phyloP scores from a whole-genome alignment of 2,329 filamentous ascomycete genomes.

The Cylindrodendrum hubeiense region DNA sequence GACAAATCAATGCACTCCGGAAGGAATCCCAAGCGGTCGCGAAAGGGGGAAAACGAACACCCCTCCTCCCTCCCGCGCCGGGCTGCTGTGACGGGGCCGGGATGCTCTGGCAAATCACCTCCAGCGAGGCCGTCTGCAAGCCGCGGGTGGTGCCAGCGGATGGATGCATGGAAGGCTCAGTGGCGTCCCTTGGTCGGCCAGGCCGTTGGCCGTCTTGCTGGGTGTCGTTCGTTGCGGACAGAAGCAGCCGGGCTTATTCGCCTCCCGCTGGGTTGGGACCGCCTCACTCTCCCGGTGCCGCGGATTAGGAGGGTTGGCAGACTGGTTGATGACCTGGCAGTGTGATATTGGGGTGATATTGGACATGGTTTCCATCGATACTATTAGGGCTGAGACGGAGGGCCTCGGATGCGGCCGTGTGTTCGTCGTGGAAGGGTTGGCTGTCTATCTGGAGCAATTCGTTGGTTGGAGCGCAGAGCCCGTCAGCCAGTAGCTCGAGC shows the following conservation, averaged over 20 bases:
- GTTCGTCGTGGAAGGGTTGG: slow-evolving; percentile 18
- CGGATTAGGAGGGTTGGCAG: slow-evolving; percentile 17
- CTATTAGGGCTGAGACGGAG: slow-evolving; percentile 27
- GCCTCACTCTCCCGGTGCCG: slow-evolving; percentile 19
- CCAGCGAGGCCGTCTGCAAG: slow-evolving; percentile 31
- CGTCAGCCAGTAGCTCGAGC: not conserved
- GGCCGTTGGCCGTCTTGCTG: slow-evolving; percentile 8
- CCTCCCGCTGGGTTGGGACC: not conserved
- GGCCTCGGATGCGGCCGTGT: slow-evolving; percentile 37
- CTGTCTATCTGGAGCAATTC: not conserved
- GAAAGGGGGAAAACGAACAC: not conserved
- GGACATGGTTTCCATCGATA: not conserved
- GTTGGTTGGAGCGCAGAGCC: slow-evolving; percentile 8
- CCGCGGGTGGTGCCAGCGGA: slow-evolving; percentile 43
- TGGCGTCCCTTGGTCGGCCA: slow-evolving; percentile 3
- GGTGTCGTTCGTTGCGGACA: not conserved
- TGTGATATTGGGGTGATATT: not conserved
- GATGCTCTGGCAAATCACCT: slow-evolving; percentile 34
- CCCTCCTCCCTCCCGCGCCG: not conserved
- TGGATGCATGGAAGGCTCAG: slow-evolving; percentile 24
- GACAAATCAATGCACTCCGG: not conserved
- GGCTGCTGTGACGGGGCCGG: slow-evolving; percentile 14
- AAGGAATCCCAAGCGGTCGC: not conserved
- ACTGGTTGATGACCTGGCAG: slow-evolving; percentile 2
- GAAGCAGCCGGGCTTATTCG: not conserved